Evolutionary conservation across 352 stramenopile species (phyloP), one percentile per base, ranked within the genome.

Genomic region (Globisporangium viniferum): DNA sequence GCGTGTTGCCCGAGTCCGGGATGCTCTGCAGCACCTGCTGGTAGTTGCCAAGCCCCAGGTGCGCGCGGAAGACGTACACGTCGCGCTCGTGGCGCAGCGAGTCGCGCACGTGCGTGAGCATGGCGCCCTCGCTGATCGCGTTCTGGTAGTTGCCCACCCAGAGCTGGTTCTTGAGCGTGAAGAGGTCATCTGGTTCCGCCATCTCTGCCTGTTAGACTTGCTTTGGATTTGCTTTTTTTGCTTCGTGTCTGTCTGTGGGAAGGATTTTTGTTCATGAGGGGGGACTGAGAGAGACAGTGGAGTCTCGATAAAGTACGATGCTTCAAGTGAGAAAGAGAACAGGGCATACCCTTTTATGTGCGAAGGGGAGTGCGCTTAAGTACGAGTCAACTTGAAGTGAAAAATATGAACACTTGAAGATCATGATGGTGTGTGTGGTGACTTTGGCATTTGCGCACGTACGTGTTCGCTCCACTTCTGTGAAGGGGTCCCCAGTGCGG

Each of bases 71-170:
- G 29, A 98, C 86, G 79, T 98, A 98, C 76, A 98, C 94, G 77
- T 98, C 96, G 39, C 94, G 92, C 76, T 98, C 95, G 44, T 87
- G 76, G 69, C 95, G 94, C 59, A 98, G 79, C 33, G 88, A 64
- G 18, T 95, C 83, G 41, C 78, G 77, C 73, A 98, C 60, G 71
- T 97, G 87, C 68, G 81, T 89, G 24, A 98, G 86, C 69, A 93
- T 88, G 62, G 79, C 87, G 36, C 80, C 92, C 72, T 98, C 96
- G 66, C 97, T 97, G 41, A 98, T 81, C 27, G 88, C 89, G 59
- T 98, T 94, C 73, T 95, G 82, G 82, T 98, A 99, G 84, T 98
- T 98, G 62, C 96, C 97, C 53, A 99, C 84, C 93, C 94, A 99
- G 69, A 98, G 97, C 76, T 98, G 95, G 82, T 98, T 98, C 77